Conservation (phyloP, 768 basidiomycete genomes). For the Mycena galopus region DNA sequence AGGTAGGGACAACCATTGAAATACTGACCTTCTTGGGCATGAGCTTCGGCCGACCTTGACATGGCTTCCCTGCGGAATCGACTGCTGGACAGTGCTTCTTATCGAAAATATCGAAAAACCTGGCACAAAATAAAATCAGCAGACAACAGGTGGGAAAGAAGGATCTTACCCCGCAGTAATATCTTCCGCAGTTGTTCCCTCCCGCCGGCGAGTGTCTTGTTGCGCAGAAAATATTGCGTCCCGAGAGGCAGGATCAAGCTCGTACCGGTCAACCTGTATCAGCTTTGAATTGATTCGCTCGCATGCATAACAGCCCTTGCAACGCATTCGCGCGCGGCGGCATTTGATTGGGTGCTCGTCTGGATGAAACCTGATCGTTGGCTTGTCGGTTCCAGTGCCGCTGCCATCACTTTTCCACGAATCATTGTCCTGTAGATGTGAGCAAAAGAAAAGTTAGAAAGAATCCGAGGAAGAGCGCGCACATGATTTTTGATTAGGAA, state of each 20-base stretch:
- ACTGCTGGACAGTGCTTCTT: neutral
- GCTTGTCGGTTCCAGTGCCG: neutral
- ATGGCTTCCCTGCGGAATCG: neutral
- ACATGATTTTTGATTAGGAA: neutral
- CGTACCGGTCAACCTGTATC: neutral
- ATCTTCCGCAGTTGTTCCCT: neutral
- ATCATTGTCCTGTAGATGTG: constrained; percentile 9
- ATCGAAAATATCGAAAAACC: neutral
- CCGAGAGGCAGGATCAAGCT: neutral
- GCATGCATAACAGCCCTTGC: neutral
- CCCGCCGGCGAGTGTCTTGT: neutral
- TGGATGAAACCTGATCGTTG: neutral
- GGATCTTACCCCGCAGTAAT: neutral
- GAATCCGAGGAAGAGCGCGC: neutral
- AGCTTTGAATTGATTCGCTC: neutral
- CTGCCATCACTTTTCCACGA: neutral
- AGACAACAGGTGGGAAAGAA: accelerated
- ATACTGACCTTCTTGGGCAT: neutral
- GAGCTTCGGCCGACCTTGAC: constrained; percentile 1
- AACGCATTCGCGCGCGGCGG: too few relatives aligned
- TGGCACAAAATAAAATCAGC: neutral
- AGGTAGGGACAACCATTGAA: too few relatives aligned
- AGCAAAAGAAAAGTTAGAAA: neutral
- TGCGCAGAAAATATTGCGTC: constrained; percentile 1
- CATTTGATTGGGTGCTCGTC: neutral